A percentile compares a stretch with the other conserved stretches of the same genome.
Evolutionary conservation across 495 filamentous ascomycete species (phyloP).

Genomic region (Xylaria sp.): DNA sequence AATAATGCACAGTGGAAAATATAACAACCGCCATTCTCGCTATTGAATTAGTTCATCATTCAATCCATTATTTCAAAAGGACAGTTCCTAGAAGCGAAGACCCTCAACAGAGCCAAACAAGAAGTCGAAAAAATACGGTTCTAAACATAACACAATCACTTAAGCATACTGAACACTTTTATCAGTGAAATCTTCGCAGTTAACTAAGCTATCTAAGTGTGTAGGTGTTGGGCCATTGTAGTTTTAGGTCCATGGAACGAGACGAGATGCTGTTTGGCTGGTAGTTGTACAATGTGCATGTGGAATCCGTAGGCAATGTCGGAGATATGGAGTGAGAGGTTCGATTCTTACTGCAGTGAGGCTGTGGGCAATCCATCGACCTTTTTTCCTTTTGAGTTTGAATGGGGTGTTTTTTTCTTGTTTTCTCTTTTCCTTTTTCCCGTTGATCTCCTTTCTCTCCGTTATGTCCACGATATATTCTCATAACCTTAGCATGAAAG

Average conservation of each 20-base stretch:
- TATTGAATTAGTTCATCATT: background rate
- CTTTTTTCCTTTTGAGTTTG: background rate
- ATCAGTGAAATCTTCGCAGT: slow-evolving; percentile 10
- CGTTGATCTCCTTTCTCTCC: background rate
- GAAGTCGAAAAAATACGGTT: background rate
- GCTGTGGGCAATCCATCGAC: background rate
- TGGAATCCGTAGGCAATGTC: background rate
- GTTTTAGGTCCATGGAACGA: background rate
- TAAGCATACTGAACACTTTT: background rate
- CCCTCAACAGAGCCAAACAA: background rate
- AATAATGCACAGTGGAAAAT: too few species aligned
- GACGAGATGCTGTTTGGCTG: background rate
- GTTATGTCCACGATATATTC: background rate
- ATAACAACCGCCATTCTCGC: background rate
- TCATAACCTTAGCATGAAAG: background rate
- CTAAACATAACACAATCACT: background rate
- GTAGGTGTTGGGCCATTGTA: background rate
- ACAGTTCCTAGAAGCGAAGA: background rate
- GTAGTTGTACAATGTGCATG: background rate
- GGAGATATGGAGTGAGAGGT: background rate
- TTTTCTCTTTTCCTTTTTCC: background rate
- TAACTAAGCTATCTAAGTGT: slow-evolving; percentile 3
- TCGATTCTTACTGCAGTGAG: background rate
- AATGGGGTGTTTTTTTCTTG: background rate
- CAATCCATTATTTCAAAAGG: background rate